Base-by-base conservation (phyloP, 352 stramenopile species). In the Phytophthora pinifolia region DNA sequence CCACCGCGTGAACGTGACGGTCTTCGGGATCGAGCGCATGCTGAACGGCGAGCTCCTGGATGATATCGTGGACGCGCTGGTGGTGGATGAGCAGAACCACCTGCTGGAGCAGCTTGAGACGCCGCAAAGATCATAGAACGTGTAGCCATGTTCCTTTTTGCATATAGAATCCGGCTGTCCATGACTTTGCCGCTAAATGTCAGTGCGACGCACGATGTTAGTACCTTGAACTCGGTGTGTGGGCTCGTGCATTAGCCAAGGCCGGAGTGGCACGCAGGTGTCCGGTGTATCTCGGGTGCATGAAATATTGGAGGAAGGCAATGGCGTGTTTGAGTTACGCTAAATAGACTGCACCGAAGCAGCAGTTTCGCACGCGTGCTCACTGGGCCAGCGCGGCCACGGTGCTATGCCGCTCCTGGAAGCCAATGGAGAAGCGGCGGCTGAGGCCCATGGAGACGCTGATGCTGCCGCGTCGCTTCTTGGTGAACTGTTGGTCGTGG, bases 1-100 rank as follows among this genome's bases (percentile, higher is more conserved):
- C 71, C 96, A 99, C 76, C 86, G 96, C 56, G 91, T 97, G 30
- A 90, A 93, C 49, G 59, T 97, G 27, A 96, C 88, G 4, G 70
- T 91, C 2, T 92, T 81, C 54, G 89, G 90, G 30, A 96, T 97
- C 48, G 88, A 96, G 29, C 76, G 80, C 27, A 95, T 98, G 84
- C 72, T 97, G 45, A 77, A 77, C 30, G 92, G 92, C 8, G 82
- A 96, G 52, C 51, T 90, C 22, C 60, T 98, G n/a, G 87, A 96
- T 59, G 87, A 94, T 7, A 95, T 97, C 38, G 81, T 92, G n/a
- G 85, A 92, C 37, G 73, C 77, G 4, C 66, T 94, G 6, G 79
- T 92, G 15, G 72, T 89, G 34, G 69, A 88, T 44, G 81, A 92
- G 53, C 81, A 94, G 67, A 94, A 90, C 65, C 65, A 72, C 35